phyloP scores from a whole-genome alignment of 2,329 filamentous ascomycete species.

The Aspergillus cejpii region DNA sequence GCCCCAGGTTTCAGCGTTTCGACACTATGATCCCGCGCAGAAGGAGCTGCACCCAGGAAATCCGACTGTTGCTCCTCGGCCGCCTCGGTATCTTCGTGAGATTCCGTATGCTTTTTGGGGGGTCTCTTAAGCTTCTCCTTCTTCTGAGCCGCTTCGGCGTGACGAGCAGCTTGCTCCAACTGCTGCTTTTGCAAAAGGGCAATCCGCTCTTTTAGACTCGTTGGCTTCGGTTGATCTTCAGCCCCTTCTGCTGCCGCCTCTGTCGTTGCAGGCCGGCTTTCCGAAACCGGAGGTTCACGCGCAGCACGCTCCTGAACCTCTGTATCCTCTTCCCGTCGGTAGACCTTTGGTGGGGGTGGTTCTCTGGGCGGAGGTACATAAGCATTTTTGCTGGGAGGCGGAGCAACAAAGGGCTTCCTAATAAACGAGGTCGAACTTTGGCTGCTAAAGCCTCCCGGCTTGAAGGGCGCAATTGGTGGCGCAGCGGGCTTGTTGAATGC shows the following conservation, averaged over 20 bases:
- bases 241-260: conserved; percentile 48
- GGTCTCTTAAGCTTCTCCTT: conserved; percentile 83
- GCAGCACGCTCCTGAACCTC: conserved; percentile 31
- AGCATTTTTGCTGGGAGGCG: conserved; percentile 85
- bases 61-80: conserved; percentile 26
- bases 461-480: conserved; percentile 82
- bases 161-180: conserved; percentile 75
- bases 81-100: conserved; percentile 25
- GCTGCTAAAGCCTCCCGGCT: conserved; percentile 58
- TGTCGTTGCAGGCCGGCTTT: conserved; percentile 27
- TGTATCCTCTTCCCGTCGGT: conserved; percentile 82
- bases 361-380: conserved; percentile 73
- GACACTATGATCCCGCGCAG: conserved; percentile 31
- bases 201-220: conserved; percentile 90
- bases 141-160: conserved; percentile 69
- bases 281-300: conserved; percentile 31
- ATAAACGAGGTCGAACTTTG: conserved; percentile 64
- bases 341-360: conserved; percentile 65
- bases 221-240: conserved; percentile 82
- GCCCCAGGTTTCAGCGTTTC: conserved; percentile 30
- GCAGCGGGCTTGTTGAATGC: conserved; percentile 91
- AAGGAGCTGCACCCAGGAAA: conserved; percentile 28
- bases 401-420: conserved; percentile 94
- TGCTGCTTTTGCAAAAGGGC: conserved; percentile 91
- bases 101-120: conserved; percentile 57